phyloP scores from a whole-genome alignment of 1,284 basidiomycete genomes.

The Entoloma clypeatum region DNA sequence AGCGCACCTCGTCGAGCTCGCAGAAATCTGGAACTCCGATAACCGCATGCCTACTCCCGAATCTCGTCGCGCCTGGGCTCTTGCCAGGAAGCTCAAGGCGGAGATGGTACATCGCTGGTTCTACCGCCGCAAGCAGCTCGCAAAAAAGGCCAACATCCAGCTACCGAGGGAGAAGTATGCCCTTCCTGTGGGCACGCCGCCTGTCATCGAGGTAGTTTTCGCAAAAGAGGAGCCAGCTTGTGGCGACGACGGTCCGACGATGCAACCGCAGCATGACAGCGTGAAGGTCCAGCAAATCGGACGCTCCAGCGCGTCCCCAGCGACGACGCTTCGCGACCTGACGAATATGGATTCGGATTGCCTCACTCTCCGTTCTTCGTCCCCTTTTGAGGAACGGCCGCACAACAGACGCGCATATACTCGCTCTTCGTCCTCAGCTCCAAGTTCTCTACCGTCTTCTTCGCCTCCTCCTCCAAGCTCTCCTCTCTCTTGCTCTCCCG shows the following conservation, averaged over 20 bases:
- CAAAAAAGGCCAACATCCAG: slow-evolving; percentile 23
- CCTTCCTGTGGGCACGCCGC: slow-evolving; percentile 30
- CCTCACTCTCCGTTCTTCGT: background rate
- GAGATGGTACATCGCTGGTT: slow-evolving; percentile 33
- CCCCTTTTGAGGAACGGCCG: too few relatives aligned
- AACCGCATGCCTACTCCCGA: slow-evolving; percentile 30
- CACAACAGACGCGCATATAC: slow-evolving; percentile 8
- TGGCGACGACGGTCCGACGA: background rate
- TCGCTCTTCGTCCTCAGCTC: slow-evolving; percentile 6
- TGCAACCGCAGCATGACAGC: slow-evolving; percentile 1
- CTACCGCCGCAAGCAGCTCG: slow-evolving; percentile 27
- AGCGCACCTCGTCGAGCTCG: slow-evolving; percentile 31
- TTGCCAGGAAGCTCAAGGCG: slow-evolving; percentile 32
- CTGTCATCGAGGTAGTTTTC: slow-evolving; percentile 16
- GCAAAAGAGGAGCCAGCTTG: slow-evolving; percentile 6
- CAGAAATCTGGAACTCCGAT: slow-evolving; percentile 31
- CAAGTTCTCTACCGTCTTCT: slow-evolving; percentile 2
- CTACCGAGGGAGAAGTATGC: slow-evolving; percentile 33
- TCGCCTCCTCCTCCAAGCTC: slow-evolving; percentile 15
- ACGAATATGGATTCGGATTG: background rate
- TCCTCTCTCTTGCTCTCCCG: slow-evolving; percentile 6
- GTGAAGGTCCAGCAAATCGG: background rate
- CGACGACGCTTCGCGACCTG: background rate
- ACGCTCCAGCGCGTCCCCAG: slow-evolving; percentile 6
- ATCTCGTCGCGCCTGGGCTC: slow-evolving; percentile 35